Percentiles rank a stretch among this genome's conserved stretches.
Conservation (phyloP, 1,284 basidiomycete species). For the Trametes hirsuta region DNA sequence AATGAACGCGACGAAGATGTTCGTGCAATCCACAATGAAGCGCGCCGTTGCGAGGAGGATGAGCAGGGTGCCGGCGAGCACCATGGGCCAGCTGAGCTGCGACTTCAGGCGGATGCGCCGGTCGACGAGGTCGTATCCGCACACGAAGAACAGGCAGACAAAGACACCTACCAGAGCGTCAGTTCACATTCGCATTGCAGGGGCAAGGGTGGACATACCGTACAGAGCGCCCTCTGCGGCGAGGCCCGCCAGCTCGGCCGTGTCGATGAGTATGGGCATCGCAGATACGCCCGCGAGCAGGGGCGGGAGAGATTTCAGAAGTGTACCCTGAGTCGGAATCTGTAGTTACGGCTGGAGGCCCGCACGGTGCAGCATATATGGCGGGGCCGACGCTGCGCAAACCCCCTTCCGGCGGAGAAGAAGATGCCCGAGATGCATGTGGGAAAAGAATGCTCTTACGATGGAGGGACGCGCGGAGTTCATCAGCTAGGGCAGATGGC, state of each 20-base stretch:
- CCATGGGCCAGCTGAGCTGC: conserved; percentile 16
- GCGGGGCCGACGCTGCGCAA: too few species aligned
- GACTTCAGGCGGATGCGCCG: conserved; percentile 1
- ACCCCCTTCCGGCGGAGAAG: too few species aligned
- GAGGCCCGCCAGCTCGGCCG: conserved; percentile 22
- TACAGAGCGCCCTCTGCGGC: conserved; percentile 19
- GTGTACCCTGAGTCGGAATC: too few species aligned
- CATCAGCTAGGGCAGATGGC: too few species aligned
- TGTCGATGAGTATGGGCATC: conserved; percentile 18
- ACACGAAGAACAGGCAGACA: conserved; percentile 14
- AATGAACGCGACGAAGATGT: conserved; percentile 23
- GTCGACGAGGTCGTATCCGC: conserved; percentile 12
- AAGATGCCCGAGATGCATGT: too few species aligned
- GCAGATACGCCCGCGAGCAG: too few species aligned
- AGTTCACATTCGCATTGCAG: not conserved
- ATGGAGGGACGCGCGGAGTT: too few species aligned
- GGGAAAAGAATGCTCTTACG: too few species aligned
- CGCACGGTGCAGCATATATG: too few species aligned
- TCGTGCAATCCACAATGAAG: conserved; percentile 17
- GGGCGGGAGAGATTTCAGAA: too few species aligned
- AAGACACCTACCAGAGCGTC: conserved; percentile 13
- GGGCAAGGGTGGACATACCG: conserved; percentile 2
- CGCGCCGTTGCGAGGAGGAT: conserved; percentile 22
- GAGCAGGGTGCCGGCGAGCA: conserved; percentile 13
- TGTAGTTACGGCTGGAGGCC: too few species aligned